Conservation (phyloP, 768 basidiomycete species). For the Russula abietina region DNA sequence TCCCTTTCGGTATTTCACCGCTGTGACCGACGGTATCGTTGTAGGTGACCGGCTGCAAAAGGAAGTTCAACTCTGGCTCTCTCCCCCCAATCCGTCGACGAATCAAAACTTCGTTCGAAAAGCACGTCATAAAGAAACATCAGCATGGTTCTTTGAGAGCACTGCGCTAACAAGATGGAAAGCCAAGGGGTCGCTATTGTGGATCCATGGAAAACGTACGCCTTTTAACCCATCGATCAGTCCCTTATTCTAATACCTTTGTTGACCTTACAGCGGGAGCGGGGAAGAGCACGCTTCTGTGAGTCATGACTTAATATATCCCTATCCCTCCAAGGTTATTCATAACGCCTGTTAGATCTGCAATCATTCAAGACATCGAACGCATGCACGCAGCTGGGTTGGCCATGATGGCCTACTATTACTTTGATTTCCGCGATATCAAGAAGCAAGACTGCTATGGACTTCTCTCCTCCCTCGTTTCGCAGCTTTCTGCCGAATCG, state of each 20-base stretch:
- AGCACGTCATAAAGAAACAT: not conserved
- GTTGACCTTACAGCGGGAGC: not conserved
- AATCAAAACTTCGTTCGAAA: not conserved
- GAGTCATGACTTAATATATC: too few relatives aligned
- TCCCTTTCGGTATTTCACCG: not conserved
- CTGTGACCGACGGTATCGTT: not conserved
- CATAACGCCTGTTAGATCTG: not conserved
- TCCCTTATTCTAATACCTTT: not conserved
- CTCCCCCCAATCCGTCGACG: not conserved
- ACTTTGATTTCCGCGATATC: conserved; percentile 7
- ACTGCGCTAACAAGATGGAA: not conserved
- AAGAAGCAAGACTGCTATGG: conserved; percentile 4
- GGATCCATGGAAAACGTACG: conserved; percentile 6
- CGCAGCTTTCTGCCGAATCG: not conserved
- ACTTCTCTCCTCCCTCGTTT: conserved; percentile 2
- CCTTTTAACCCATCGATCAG: too few relatives aligned
- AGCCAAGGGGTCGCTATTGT: not conserved
- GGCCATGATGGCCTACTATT: conserved; percentile 5
- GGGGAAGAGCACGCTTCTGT: conserved; percentile 9
- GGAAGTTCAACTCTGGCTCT: not conserved
- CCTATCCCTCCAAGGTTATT: too few relatives aligned
- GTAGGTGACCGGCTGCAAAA: not conserved
- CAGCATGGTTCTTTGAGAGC: not conserved
- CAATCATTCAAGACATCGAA: not conserved
- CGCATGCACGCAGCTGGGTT: not conserved